Base-by-base conservation (phyloP, 2,329 filamentous ascomycete genomes). In the Phoma sp. region DNA sequence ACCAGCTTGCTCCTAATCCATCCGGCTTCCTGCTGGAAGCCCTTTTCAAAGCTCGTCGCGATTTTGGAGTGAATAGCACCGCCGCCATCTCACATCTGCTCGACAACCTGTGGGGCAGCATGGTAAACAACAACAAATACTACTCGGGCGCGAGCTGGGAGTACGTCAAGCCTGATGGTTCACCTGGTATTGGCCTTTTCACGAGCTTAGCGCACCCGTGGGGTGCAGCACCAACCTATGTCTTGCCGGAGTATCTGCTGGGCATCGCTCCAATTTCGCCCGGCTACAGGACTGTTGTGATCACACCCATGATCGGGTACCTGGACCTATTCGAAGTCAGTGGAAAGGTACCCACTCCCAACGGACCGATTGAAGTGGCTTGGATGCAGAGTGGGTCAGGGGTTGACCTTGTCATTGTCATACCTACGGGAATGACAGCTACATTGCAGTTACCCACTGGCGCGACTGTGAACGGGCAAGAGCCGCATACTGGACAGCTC, bases 161-260 rank as follows among this genome's bases (percentile, higher is more conserved):
- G 56, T 81, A 81, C 39, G 65, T 80, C 1, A 69, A 73, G 35
- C 69, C 73, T 0, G 67, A 76, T 24, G 73, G 74, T 1, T 64
- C 65, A 0, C 79, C 80, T 0, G 79, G 78, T 0, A 65, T 81
- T 1, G 71, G 71, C 10, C 55, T 77, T 0, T 81, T 74, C 60
- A 82, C 80, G 1, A 77, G 74, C 37, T 62, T 79, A 1, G 65
- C 70, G 1, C 79, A 81, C 55, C 77, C 78, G 0, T 81, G 78
- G 79, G 75, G 78, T 29, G 77, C 73, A 0, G 78, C 77, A 6
- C 75, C 78, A 2, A 80, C 78, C 7, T 81, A 80, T 40, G 61
- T 81, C 2, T 49, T 81, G 17, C 50, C 56, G 1, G 62, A 64
- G 33, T 64, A 67, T 35, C 35, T 65, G n/a, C 41, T 58, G 1